Base-by-base conservation (phyloP, 345 rosid species). In the Lepidium africanum region DNA sequence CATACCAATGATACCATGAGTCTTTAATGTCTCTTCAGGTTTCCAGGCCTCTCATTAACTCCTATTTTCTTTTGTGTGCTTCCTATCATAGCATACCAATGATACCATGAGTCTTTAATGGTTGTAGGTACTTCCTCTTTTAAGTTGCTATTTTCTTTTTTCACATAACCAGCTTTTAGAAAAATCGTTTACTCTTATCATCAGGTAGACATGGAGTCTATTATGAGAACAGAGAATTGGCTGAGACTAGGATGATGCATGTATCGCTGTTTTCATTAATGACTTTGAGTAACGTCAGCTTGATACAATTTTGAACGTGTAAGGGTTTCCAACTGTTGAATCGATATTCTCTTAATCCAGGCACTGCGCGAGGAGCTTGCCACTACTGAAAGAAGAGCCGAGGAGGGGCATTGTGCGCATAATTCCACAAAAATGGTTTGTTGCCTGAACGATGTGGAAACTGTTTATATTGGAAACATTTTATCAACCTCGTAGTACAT, bases 241-340 rank as follows among this genome's bases (percentile, higher is more conserved):
- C 96, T 25, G 99, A 95, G 87, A 95, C 99, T 8, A 87, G 96
- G 81, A 95, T 95, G 97, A 86, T 95, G 93, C 99, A 95, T 94
- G 99, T 95, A 81, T 52, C 51, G 61, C 47, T 59, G 38, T 42
- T 63, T 32, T 43, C 53, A 49, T 75, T 56, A 43, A 21, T 43
- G 9, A 21, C 56, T 52, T 57, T 72, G 36, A 12, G 23, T 42
- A 36, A 45, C 9, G 15, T 59, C 48, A 15, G 10, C 23, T 50
- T 27, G 49, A 17, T 61, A 5, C 30, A n/a, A 62, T 46, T 48
- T 48, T 64, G 36, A 45, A 59, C 47, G 23, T 66, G 19, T 30
- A n/a, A 30, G 60, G 39, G 68, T 27, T 37, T 59, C 57, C 40
- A 51, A 75, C 62, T 33, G 71, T 59, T 55, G 10, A n/a, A 65